A percentile compares a stretch with the other conserved stretches of the same genome.
Evolutionary conservation across 176 grass and related monocot species (phyloP).

Genomic region (Oryza brachyantha): DNA sequence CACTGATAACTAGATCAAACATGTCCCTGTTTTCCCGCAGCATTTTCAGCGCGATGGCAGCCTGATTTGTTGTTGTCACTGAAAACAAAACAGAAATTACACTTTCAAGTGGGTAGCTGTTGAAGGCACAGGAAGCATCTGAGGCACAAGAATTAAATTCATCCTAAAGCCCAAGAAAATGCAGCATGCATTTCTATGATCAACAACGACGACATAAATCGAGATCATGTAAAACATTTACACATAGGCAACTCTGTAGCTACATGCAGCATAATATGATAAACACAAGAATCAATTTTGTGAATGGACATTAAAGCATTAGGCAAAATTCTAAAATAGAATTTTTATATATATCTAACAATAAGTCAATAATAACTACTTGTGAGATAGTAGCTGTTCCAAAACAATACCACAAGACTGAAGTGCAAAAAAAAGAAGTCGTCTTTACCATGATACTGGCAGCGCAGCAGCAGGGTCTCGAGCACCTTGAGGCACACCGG

Average conservation of each 20-base stretch:
- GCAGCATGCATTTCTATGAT: neutral
- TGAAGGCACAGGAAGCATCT: slow-evolving; percentile 1
- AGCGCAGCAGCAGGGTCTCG: slow-evolving; percentile 72
- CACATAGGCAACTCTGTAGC: neutral
- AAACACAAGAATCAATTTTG: neutral
- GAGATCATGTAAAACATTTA: neutral
- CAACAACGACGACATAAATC: slow-evolving; percentile 5
- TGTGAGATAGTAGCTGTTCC: neutral
- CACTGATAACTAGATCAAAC: slow-evolving; percentile 98
- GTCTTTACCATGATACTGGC: slow-evolving; percentile 72
- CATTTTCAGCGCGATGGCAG: slow-evolving; percentile 62
- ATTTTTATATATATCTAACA: neutral
- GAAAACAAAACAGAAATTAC: slow-evolving; percentile 2
- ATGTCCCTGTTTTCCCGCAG: slow-evolving; percentile 79
- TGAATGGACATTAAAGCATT: slow-evolving; percentile 8
- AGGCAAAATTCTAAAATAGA: slow-evolving; percentile 7
- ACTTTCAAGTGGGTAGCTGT: slow-evolving; percentile 9
- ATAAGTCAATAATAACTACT: neutral
- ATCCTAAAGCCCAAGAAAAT: neutral
- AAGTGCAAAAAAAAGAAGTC: neutral
- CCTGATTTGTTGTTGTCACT: slow-evolving; percentile 93
- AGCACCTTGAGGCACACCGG: slow-evolving; percentile 80
- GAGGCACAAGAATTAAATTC: neutral
- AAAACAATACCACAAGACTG: neutral
- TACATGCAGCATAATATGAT: slow-evolving; percentile 5